Base-by-base conservation (phyloP, 371 early-diverging fungal species). In the Entomophthora muscae region DNA sequence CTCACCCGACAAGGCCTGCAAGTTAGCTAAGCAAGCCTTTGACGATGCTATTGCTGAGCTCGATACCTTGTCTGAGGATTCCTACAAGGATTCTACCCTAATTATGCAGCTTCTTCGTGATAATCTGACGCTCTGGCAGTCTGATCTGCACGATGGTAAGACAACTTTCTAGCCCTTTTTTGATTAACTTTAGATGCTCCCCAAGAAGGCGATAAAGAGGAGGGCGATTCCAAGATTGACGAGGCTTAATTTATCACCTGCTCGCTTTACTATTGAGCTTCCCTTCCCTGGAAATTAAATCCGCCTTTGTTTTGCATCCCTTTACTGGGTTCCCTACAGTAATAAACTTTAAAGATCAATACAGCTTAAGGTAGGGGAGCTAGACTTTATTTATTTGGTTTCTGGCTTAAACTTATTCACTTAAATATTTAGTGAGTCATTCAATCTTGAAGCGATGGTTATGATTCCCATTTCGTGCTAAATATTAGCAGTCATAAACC, bases 41-140 rank as follows among this genome's bases (percentile, higher is more conserved):
- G 89, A 89, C 69, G 84, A 85, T 59, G 93, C 91, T 24, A 89
- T 91, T 72, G 80, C 88, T 52, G 86, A 88, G 69, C 72, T 91
- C 55, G 93, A 93, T 73, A 81, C 79, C 52, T 74, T 90, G 60
- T 79, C 78, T 68, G 93, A 91, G 68, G 88, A 89, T 66, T 80
- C 82, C 52, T 93, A 90, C 82, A 89, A 89, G 75, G 91, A 93
- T 74, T 84, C 86, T 55, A 89, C 90, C 23, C 75, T 93, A 64
- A 93, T 93, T 73, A 89, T 91, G 89, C 91, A 91, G 72, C 76
- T 93, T 29, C 75, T 93, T 53, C 72, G 89, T 42, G 93, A 93
- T 75, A 93, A 93, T 79, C 72, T 93, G 65, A 83, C 89, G 31
- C 79, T 93, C 59, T 93, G 93, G 93, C 82, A 88, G 42, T 75